Evolutionary conservation across 768 basidiomycete genomes (phyloP).

Genomic region (Infundibulicybe gibba): DNA sequence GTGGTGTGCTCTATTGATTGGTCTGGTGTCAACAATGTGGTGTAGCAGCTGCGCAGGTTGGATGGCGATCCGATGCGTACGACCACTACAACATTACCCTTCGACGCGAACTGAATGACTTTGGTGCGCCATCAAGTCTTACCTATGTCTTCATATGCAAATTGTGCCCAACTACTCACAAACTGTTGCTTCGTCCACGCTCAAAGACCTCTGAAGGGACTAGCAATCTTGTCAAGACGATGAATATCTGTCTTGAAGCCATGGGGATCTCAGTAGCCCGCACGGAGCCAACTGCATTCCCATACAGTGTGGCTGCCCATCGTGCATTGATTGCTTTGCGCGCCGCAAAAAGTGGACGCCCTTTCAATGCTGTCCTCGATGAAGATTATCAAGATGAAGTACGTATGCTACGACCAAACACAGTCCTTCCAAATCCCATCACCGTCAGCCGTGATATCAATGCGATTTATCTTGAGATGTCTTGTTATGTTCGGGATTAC

Average conservation of each 20-base stretch:
- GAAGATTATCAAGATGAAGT: conserved; percentile 19
- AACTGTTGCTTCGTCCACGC: conserved; percentile 1
- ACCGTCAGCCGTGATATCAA: conserved; percentile 18
- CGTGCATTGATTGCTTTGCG: conserved; percentile 19
- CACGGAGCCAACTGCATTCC: no score
- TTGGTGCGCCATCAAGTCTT: not conserved
- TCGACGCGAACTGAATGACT: not conserved
- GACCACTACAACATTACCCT: conserved; percentile 12
- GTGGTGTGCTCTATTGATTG: not conserved
- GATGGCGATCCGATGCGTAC: conserved; percentile 11
- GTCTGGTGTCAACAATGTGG: no score
- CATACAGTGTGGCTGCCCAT: conserved; percentile 9
- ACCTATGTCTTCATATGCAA: no score
- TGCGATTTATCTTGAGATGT: conserved; percentile 6
- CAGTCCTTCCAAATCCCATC: conserved; percentile 14
- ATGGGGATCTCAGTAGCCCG: no score
- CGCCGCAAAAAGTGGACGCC: conserved; percentile 14
- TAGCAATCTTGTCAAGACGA: conserved; percentile 5
- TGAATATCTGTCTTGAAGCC: conserved; percentile 3
- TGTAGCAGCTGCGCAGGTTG: not conserved
- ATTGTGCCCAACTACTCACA: not conserved
- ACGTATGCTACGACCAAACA: conserved; percentile 21
- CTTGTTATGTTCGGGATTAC: not conserved
- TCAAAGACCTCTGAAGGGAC: conserved; percentile 6
- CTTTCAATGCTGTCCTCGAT: conserved; percentile 20